phyloP scores from a whole-genome alignment of 805 yeast species.

The Candida methanosorbosa region DNA sequence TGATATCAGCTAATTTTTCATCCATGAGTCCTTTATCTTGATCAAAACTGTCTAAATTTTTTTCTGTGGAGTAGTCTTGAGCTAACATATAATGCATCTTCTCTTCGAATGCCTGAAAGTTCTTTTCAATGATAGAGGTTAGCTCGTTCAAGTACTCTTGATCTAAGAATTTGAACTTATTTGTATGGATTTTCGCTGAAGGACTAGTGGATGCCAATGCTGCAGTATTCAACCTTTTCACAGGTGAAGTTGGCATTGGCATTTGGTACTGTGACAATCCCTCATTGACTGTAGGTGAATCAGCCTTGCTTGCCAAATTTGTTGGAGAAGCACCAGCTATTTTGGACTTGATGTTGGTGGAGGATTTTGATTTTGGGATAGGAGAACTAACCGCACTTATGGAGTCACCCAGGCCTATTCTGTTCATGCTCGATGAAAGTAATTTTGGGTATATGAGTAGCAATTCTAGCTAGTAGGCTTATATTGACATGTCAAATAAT shows the following conservation, averaged over 20 bases:
- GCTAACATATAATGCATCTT: not conserved
- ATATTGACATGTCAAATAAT: no score
- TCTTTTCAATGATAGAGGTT: not conserved
- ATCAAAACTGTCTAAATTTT: not conserved
- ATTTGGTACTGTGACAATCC: no score
- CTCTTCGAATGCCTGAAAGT: constrained; percentile 1
- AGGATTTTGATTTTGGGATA: constrained; percentile 1
- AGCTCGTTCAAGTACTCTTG: constrained; percentile 2
- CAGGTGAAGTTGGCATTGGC: no score
- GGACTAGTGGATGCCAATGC: not conserved
- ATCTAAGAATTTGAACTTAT: constrained; percentile 2
- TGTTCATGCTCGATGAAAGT: no score
- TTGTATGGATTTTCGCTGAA: not conserved
- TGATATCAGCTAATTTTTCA: constrained; percentile 1
- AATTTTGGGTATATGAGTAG: no score
- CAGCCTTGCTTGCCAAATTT: not conserved
- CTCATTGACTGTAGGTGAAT: no score
- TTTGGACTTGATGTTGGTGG: constrained; percentile 2
- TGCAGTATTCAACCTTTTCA: not conserved
- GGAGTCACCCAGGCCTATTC: no score
- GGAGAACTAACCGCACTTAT: not conserved
- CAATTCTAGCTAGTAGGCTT: no score
- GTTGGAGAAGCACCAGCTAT: not conserved
- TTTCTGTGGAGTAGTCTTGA: not conserved
- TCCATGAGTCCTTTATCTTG: not conserved